Evolutionary conservation across 1,139 yeast species (phyloP).

Genomic region (Candida albicans): DNA sequence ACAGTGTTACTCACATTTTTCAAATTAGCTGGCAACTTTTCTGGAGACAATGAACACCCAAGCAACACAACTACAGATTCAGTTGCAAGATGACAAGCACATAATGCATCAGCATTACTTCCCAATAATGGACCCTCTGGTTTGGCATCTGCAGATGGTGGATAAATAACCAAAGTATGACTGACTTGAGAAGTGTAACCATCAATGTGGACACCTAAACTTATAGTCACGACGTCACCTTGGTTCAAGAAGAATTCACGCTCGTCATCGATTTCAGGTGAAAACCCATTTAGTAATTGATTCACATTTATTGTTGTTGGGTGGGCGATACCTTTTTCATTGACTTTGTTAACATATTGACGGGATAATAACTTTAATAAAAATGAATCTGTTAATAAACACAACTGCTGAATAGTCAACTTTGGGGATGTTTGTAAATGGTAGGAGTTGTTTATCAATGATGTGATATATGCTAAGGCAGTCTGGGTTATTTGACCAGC

Average conservation of each 20-base stretch:
- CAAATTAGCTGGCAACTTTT: conserved; percentile 58
- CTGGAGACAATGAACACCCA: conserved; percentile 74
- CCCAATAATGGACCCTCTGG: conserved; percentile 84
- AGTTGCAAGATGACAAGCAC: conserved; percentile 86
- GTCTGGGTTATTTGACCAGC: conserved; percentile 95
- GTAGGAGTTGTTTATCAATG: conserved; percentile 69
- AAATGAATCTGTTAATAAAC: conserved; percentile 79
- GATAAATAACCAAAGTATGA: conserved; percentile 84
- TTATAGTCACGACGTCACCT: conserved; percentile 84
- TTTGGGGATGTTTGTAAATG: conserved; percentile 51
- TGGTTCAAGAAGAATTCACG: conserved; percentile 53
- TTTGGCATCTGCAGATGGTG: conserved; percentile 43
- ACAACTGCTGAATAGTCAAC: conserved; percentile 69
- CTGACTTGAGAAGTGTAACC: conserved; percentile 88
- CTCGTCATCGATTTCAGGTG: conserved; percentile 81
- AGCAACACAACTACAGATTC: conserved; percentile 78
- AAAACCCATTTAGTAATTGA: conserved; percentile 72
- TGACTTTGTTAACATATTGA: conserved; percentile 55
- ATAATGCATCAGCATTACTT: conserved; percentile 80
- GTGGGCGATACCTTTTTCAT: conserved; percentile 84
- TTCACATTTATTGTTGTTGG: conserved; percentile 91
- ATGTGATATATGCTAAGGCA: conserved; percentile 64
- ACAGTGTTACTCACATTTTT: conserved; percentile 36
- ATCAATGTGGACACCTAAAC: conserved; percentile 88
- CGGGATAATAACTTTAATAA: conserved; percentile 54